Conservation (phyloP, 352 stramenopile species). For the Globisporangium paddicum region DNA sequence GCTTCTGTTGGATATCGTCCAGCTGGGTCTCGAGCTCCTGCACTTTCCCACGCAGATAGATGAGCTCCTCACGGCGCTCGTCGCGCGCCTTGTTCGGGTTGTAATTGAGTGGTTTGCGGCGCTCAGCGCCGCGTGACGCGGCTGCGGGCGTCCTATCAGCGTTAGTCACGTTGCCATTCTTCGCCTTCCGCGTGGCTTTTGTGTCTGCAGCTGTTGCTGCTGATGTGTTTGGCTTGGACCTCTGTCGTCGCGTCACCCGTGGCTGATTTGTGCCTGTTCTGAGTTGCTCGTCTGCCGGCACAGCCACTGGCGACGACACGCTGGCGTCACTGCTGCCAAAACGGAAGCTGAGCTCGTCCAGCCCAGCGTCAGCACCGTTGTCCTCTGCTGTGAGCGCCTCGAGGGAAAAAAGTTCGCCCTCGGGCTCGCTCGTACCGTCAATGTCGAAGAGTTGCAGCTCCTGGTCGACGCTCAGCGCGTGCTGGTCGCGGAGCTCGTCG, state of each 20-base stretch:
- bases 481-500: background rate
- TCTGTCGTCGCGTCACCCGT: background rate
- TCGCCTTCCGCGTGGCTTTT: background rate
- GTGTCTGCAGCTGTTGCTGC: background rate
- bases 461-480: background rate
- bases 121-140: background rate
- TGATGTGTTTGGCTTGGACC: background rate
- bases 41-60: constrained; percentile 38
- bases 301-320: background rate
- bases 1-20: background rate
- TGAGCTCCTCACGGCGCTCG: constrained; percentile 32
- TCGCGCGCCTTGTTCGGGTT: constrained; percentile 42
- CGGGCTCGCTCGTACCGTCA: background rate
- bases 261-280: background rate
- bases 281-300: background rate
- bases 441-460: constrained; percentile 3
- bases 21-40: constrained; percentile 34
- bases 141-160: background rate
- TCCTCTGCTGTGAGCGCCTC: background rate
- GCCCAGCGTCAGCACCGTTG: background rate
- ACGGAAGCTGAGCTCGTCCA: background rate
- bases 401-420: background rate
- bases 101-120: constrained; percentile 22
- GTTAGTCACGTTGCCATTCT: background rate
- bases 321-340: constrained; percentile 1